These are phyloP conservation scores for Solanum acaule DNA, from an alignment of 257 asterid species.

Conservation along the genomic window DNA sequence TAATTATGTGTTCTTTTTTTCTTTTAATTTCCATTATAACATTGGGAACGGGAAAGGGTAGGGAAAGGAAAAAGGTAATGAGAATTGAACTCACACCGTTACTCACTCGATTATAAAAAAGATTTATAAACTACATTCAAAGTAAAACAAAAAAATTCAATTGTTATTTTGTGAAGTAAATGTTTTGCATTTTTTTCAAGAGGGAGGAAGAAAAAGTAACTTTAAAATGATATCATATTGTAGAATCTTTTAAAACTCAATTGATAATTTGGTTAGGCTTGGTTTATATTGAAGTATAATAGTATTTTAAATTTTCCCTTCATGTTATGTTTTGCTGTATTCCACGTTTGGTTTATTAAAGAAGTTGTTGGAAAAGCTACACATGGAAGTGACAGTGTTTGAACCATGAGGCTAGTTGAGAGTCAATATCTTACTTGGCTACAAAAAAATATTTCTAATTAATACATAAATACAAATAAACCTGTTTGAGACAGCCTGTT, in stretches of 20 bases:
- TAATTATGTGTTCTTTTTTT: not conserved
- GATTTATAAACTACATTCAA: not conserved
- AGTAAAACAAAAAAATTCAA: not conserved
- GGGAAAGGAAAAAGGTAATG: not conserved
- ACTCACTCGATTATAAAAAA: not conserved
- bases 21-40: not conserved
- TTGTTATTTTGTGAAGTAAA: not conserved
- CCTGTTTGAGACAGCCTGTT: too few species aligned
- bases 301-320: not conserved
- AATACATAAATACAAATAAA: too few species aligned
- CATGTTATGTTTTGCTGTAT: not conserved
- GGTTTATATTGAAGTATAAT: not conserved
- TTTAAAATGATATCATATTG: not conserved
- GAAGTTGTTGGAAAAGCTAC: not conserved
- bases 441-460: not conserved
- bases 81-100: not conserved
- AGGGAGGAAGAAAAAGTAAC: not conserved
- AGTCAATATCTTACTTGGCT: not conserved
- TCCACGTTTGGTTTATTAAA: not conserved
- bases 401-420: not conserved
- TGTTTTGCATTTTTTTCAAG: not conserved
- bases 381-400: not conserved
- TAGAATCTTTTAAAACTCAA: not conserved
- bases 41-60: not conserved
- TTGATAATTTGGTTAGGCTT: not conserved